These are phyloP conservation scores for Leavenworthia alabamica DNA, from an alignment of 345 rosid species.

Conservation along the genomic window DNA sequence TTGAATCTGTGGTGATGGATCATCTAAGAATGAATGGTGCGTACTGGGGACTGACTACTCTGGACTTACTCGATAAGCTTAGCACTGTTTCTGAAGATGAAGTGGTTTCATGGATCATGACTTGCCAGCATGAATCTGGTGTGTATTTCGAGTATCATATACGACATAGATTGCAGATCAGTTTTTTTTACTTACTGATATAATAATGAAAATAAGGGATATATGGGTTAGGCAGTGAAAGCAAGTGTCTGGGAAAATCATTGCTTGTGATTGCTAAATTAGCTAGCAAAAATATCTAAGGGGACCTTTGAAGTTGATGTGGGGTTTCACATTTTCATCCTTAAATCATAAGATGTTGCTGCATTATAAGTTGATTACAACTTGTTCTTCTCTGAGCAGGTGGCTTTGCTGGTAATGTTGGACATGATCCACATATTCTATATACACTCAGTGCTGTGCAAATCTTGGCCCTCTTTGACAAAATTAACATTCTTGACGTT, in stretches of 20 bases:
- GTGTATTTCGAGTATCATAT: not conserved
- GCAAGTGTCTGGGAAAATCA: not conserved
- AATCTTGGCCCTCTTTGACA: constrained; percentile 69
- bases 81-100: constrained; percentile 51
- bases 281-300: not conserved
- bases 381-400: constrained; percentile 41
- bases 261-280: not conserved
- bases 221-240: constrained; percentile 1
- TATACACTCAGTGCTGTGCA: constrained; percentile 88
- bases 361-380: not conserved
- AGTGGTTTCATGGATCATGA: constrained; percentile 65
- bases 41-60: constrained; percentile 81
- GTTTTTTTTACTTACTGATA: not conserved
- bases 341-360: not conserved
- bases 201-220: not conserved
- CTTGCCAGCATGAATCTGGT: constrained; percentile 81
- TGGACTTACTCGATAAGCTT: constrained; percentile 72
- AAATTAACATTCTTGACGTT: constrained; percentile 54
- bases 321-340: not conserved
- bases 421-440: constrained; percentile 77
- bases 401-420: constrained; percentile 90
- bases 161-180: not conserved
- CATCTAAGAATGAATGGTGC: constrained; percentile 86
- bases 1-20: constrained; percentile 88
- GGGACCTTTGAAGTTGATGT: not conserved